Evolutionary conservation across 1,139 yeast species (phyloP).

Genomic region (Scheffersomyces cryptocercus): DNA sequence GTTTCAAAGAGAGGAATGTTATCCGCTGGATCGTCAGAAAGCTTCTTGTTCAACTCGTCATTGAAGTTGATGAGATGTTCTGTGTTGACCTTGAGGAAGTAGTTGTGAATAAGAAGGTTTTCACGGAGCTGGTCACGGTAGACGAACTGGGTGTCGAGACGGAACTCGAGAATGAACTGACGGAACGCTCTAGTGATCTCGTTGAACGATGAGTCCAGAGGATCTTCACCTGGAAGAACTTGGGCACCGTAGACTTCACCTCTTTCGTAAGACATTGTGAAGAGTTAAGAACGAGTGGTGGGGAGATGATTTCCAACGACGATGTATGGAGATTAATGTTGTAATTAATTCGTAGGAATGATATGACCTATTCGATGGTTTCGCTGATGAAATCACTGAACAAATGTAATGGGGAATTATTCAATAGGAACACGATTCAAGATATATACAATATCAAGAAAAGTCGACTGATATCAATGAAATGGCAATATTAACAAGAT

Average conservation of each 20-base stretch:
- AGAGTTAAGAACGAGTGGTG: neutral
- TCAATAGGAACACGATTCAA: too few species aligned
- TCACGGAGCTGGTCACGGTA: slow-evolving; percentile 93
- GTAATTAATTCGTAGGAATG: too few species aligned
- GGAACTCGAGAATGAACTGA: slow-evolving; percentile 80
- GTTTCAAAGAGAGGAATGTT: slow-evolving; percentile 86
- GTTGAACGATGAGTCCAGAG: slow-evolving; percentile 66
- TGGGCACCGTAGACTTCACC: slow-evolving; percentile 81
- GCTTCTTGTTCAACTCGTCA: slow-evolving; percentile 82
- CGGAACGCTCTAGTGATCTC: slow-evolving; percentile 82
- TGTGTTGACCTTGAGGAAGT: slow-evolving; percentile 71
- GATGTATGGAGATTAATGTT: neutral
- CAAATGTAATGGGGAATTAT: too few species aligned
- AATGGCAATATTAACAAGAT: too few species aligned
- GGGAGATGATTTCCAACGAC: neutral
- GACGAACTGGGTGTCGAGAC: slow-evolving; percentile 77
- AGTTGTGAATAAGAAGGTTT: slow-evolving; percentile 76
- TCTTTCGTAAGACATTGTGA: slow-evolving; percentile 70
- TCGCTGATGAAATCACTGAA: too few species aligned
- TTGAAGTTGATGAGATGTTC: slow-evolving; percentile 87
- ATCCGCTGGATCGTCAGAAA: slow-evolving; percentile 86
- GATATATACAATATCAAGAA: too few species aligned
- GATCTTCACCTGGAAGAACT: slow-evolving; percentile 80
- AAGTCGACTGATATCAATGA: too few species aligned
- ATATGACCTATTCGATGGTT: too few species aligned